Base-by-base conservation (phyloP, 1,284 basidiomycete genomes). In the Apiotrichum mycotoxinovorans region DNA sequence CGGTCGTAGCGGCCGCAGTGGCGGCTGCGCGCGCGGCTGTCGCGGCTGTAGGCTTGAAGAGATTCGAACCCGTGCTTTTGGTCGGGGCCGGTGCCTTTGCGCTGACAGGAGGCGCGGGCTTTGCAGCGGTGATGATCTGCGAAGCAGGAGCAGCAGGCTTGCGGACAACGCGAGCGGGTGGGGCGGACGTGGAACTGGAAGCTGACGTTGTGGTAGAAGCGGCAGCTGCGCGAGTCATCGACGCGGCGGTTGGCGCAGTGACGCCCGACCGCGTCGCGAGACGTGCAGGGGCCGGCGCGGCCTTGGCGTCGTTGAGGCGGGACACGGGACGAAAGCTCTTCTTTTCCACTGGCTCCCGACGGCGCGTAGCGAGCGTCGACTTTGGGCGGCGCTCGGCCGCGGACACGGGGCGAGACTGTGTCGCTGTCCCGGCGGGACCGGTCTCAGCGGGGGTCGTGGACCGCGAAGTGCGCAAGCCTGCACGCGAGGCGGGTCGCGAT, bases 1-100 rank as follows among this genome's bases (percentile, higher is more conserved):
- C 45, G 17, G 46, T 17, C 1, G 33, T 17, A 8, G 46, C 20
- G 20, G 47, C 50, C 1, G 44, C 41, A 2, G 41, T 49, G 0
- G 57, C 57, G 4, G 58, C 62, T 0, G 56, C 56, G 15, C 62
- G 62, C 1, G 62, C 62, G 0, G 62, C 56, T 4, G 58, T 55
- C 2, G 62, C 62, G 2, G 58, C 62, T 0, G 62, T 63, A 3
- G 62, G 58, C 41, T 63, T 63, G 48, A 54, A 46, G 8, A 63
- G 49, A 33, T 25, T 51, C n/a, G 57, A 56, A 2, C 18, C 26
- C 2, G 51, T 27, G 25, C 27, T 33, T 8, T 41, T 43, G 7
- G 51, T 40, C 5, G 26, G 17, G 9, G 18, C 30, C 25, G 47
- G 37, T 4, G 46, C 37, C 18, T 48, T 58, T 25, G 55, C 56